phyloP scores from a whole-genome alignment of 352 stramenopile species.

The Globisporangium nagaii region DNA sequence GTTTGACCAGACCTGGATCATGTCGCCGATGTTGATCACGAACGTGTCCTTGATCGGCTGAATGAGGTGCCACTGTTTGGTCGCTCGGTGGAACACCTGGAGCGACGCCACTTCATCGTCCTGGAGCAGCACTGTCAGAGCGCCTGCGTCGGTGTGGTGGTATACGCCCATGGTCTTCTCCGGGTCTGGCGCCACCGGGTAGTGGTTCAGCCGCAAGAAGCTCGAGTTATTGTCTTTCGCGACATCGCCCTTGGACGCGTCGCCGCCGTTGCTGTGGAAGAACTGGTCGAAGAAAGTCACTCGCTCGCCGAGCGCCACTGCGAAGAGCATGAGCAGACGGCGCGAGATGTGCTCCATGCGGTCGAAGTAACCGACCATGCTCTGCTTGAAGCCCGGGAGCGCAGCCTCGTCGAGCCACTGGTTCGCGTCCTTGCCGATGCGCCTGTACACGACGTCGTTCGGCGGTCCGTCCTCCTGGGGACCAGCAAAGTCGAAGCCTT shows the following conservation, averaged over 20 bases:
- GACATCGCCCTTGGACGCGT: background rate
- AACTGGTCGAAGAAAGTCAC: slow-evolving; percentile 57
- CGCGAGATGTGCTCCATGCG: slow-evolving; percentile 50
- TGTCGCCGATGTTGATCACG: slow-evolving; percentile 61
- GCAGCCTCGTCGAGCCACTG: slow-evolving; percentile 51
- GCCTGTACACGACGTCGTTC: slow-evolving; percentile 36
- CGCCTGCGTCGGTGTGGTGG: slow-evolving; percentile 39
- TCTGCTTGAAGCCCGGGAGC: slow-evolving; percentile 51
- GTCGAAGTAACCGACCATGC: slow-evolving; percentile 37
- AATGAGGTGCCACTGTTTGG: slow-evolving; percentile 30
- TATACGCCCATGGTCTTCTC: slow-evolving; percentile 48
- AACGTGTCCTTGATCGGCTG: slow-evolving; percentile 30
- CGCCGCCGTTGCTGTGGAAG: slow-evolving; percentile 24
- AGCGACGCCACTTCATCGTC: slow-evolving; percentile 37
- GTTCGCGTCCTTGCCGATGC: slow-evolving; percentile 83
- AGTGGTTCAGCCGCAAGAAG: slow-evolving; percentile 91
- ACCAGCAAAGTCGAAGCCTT: slow-evolving; percentile 71
- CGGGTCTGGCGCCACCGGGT: slow-evolving; percentile 57
- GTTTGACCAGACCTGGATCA: slow-evolving; percentile 50
- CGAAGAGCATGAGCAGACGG: slow-evolving; percentile 51
- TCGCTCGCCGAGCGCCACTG: slow-evolving; percentile 48
- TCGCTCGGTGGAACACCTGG: slow-evolving; percentile 32
- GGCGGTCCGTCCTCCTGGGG: slow-evolving; percentile 32
- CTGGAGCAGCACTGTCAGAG: slow-evolving; percentile 45
- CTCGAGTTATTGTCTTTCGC: slow-evolving; percentile 59